Evolutionary conservation across 441 rosid species (phyloP).

Genomic region (Biscutella laevigata): DNA sequence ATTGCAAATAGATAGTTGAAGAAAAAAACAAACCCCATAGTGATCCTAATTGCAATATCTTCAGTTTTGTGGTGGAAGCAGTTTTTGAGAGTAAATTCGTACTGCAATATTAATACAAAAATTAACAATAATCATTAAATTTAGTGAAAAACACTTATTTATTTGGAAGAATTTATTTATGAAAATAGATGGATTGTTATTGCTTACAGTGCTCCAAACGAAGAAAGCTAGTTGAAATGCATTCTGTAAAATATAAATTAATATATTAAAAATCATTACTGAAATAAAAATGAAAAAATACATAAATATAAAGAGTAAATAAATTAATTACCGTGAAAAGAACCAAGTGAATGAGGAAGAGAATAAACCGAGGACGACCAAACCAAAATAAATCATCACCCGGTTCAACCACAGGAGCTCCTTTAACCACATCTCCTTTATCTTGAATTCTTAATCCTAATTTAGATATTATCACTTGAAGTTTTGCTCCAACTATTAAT

Average conservation of each 20-base stretch:
- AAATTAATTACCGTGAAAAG: slow-evolving; percentile 62
- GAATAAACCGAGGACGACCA: slow-evolving; percentile 70
- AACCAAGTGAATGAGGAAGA: slow-evolving; percentile 68
- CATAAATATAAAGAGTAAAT: background rate
- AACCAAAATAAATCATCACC: slow-evolving; percentile 95
- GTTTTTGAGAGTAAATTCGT: slow-evolving; percentile 33
- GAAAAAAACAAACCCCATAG: slow-evolving; percentile 63
- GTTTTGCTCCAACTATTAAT: slow-evolving; percentile 65
- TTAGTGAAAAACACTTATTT: background rate
- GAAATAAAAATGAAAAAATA: background rate
- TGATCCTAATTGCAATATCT: slow-evolving; percentile 54
- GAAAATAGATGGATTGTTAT: background rate
- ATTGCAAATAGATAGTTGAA: background rate
- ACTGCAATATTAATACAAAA: slow-evolving; percentile 27
- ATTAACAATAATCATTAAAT: background rate
- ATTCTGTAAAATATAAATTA: slow-evolving; percentile 23
- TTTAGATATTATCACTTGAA: slow-evolving; percentile 75
- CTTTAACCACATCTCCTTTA: slow-evolving; percentile 81
- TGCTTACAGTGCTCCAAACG: slow-evolving; percentile 44
- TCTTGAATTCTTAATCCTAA: slow-evolving; percentile 77
- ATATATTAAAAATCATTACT: background rate
- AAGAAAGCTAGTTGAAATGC: slow-evolving; percentile 89
- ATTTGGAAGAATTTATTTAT: background rate
- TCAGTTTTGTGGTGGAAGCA: slow-evolving; percentile 54
- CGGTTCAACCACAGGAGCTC: slow-evolving; percentile 84